Percentiles rank a stretch among this genome's conserved stretches.
Evolutionary conservation across 2,329 filamentous ascomycete genomes (phyloP).

Genomic region (Nectriaceae sp.): DNA sequence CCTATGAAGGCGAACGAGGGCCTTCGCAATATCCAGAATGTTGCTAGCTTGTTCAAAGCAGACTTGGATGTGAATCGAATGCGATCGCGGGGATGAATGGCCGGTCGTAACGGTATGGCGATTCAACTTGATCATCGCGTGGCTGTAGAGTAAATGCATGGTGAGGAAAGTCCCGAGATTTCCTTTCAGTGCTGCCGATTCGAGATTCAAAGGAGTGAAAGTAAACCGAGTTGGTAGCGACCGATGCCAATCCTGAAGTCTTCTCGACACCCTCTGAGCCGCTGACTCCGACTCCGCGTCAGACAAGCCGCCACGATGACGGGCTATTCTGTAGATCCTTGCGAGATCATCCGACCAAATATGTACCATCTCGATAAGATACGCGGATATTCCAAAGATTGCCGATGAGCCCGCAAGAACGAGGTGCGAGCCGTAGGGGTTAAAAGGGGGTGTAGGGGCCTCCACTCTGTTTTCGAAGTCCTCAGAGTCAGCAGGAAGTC

Average conservation of each 20-base stretch:
- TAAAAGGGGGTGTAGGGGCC: slow-evolving; percentile 61
- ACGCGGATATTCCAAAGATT: slow-evolving; percentile 56
- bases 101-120: slow-evolving; percentile 52
- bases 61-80: slow-evolving; percentile 47
- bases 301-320: slow-evolving; percentile 25
- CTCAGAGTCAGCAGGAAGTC: slow-evolving; percentile 62
- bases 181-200: slow-evolving; percentile 53
- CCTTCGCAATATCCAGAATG: slow-evolving; percentile 50
- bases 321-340: slow-evolving; percentile 50
- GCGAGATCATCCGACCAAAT: slow-evolving; percentile 67
- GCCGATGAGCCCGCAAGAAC: slow-evolving; percentile 22
- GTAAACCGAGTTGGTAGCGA: slow-evolving; percentile 56
- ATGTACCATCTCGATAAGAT: slow-evolving; percentile 62
- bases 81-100: slow-evolving; percentile 41
- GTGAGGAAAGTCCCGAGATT: slow-evolving; percentile 60
- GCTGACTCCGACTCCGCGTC: slow-evolving; percentile 38
- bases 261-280: slow-evolving; percentile 50
- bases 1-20: slow-evolving; percentile 40
- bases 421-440: slow-evolving; percentile 42
- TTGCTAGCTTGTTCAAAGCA: slow-evolving; percentile 54
- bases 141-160: slow-evolving; percentile 68
- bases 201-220: slow-evolving; percentile 59
- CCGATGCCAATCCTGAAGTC: slow-evolving; percentile 59
- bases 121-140: slow-evolving; percentile 64
- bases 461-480: slow-evolving; percentile 63